Evolutionary conservation across 1,284 basidiomycete genomes (phyloP).

Genomic region (Athelia sp.): DNA sequence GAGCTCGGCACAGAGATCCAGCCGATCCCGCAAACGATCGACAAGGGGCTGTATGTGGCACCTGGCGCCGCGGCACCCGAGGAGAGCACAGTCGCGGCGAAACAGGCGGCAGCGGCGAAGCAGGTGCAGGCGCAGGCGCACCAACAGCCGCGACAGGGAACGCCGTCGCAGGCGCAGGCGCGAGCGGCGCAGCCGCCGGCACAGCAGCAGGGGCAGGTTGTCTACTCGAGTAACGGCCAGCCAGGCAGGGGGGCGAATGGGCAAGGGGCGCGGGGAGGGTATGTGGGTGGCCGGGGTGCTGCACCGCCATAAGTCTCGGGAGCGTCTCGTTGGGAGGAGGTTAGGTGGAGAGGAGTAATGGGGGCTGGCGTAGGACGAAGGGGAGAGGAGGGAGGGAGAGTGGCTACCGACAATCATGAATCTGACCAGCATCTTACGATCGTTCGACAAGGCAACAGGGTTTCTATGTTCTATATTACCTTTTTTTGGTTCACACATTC

Average conservation of each 20-base stretch:
- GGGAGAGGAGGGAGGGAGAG: neutral
- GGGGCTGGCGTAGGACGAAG: neutral
- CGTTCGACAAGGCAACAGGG: constrained; percentile 1
- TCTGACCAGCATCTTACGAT: neutral
- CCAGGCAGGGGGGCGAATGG: constrained; percentile 1
- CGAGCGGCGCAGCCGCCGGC: constrained; percentile 7
- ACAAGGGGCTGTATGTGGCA: constrained; percentile 91
- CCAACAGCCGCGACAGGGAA: constrained; percentile 7
- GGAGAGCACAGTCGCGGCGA: constrained; percentile 46
- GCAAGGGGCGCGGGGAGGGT: neutral
- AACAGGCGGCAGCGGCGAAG: constrained; percentile 27
- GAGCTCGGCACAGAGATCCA: constrained; percentile 98
- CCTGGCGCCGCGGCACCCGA: constrained; percentile 34
- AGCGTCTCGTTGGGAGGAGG: neutral
- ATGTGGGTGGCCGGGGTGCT: neutral
- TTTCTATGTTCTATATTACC: neutral
- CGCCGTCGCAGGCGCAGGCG: constrained; percentile 8
- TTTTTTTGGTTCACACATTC: neutral
- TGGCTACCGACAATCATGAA: neutral
- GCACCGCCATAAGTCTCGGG: neutral
- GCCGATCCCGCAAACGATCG: constrained; percentile 90
- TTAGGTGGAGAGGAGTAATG: neutral
- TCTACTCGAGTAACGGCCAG: constrained; percentile 16
- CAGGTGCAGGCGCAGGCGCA: constrained; percentile 12
- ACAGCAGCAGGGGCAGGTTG: constrained; percentile 13